Evolutionary conservation across 495 filamentous ascomycete genomes (phyloP).

Genomic region (Parathielavia hyrcaniae): DNA sequence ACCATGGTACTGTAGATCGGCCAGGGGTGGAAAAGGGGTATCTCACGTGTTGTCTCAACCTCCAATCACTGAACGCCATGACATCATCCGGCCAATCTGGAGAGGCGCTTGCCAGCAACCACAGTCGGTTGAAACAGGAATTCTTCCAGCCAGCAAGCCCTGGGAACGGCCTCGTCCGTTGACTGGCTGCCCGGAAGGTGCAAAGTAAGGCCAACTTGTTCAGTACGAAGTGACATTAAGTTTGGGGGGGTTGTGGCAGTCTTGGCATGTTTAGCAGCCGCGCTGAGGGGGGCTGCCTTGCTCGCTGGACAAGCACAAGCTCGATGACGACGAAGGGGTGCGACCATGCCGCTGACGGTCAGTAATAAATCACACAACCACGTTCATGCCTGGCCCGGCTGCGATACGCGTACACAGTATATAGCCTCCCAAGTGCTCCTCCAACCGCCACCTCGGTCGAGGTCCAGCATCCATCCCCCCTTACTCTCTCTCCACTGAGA

Average conservation of each 20-base stretch:
- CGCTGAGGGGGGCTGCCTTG: not conserved
- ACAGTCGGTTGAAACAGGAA: not conserved
- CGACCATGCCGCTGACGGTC: not conserved
- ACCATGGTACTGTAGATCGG: no score
- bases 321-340: not conserved
- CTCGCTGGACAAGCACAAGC: not conserved
- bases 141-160: no score
- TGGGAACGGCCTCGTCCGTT: not conserved
- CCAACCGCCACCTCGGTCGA: not conserved
- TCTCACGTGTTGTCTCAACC: not conserved
- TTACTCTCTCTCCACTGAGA: no score
- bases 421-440: conserved; percentile 2
- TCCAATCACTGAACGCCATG: not conserved
- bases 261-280: no score
- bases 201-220: not conserved
- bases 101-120: not conserved
- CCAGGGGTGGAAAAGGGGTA: not conserved
- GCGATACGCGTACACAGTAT: conserved; percentile 7
- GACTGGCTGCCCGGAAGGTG: not conserved
- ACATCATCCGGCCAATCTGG: not conserved
- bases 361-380: not conserved
- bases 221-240: not conserved
- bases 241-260: not conserved
- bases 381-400: not conserved
- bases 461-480: no score